Percentiles rank a stretch among this genome's conserved stretches.
Evolutionary conservation across 2,329 filamentous ascomycete genomes (phyloP).

Genomic region (Monosporascus sp.): DNA sequence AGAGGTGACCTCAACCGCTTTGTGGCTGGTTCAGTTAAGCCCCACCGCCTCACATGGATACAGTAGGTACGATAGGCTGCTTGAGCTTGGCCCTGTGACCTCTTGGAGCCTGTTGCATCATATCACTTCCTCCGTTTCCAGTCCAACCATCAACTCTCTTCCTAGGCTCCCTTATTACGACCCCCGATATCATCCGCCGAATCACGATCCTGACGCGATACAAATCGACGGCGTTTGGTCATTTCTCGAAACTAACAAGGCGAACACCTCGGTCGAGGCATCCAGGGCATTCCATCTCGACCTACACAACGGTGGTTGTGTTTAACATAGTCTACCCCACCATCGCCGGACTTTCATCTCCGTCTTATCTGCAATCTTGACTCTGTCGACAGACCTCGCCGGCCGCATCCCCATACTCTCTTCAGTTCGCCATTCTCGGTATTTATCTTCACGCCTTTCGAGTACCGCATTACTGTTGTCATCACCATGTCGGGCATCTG

Average conservation of each 20-base stretch:
- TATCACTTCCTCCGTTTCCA: background rate
- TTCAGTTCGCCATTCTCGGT: background rate
- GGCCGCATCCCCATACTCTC: background rate
- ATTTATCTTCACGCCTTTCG: background rate
- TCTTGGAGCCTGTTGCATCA: background rate
- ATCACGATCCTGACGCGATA: background rate
- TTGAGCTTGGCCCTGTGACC: background rate
- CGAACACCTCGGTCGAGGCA: background rate
- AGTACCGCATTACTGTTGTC: conserved; percentile 3
- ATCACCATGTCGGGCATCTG: conserved; percentile 61
- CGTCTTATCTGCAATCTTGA: background rate
- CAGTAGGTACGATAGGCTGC: background rate
- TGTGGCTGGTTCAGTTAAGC: too few relatives aligned
- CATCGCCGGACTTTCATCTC: background rate
- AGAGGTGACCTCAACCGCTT: too few relatives aligned
- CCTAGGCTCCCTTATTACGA: background rate
- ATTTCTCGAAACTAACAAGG: background rate
- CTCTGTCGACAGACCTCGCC: background rate
- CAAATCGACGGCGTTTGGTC: background rate
- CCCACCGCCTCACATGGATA: too few relatives aligned
- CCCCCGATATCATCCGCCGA: background rate
- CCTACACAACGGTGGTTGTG: background rate
- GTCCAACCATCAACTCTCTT: background rate
- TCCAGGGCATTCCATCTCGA: background rate
- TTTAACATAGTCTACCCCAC: background rate